A percentile compares a stretch with the other conserved stretches of the same genome.
Conservation (phyloP, 306 rosid species). For the Gleditsia sinensis region DNA sequence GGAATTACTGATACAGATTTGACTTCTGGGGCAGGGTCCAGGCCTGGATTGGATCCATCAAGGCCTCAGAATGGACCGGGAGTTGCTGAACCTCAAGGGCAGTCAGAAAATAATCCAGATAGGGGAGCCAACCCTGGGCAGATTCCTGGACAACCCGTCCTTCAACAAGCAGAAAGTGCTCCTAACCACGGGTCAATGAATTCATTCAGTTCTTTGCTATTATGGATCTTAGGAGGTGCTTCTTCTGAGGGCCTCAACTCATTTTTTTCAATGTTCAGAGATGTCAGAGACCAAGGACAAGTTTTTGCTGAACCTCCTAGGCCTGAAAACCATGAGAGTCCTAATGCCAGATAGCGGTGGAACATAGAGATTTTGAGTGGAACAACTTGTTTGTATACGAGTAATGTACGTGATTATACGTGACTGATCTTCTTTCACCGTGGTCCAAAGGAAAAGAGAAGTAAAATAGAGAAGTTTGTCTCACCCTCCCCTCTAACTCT, state of each 20-base stretch:
- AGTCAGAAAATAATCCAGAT: conserved; percentile 50
- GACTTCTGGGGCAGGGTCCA: conserved; percentile 53
- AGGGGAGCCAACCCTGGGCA: conserved; percentile 51
- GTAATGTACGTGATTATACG: conserved; percentile 30
- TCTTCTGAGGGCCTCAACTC: conserved; percentile 90
- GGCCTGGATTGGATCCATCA: conserved; percentile 58
- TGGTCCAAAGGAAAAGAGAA: conserved; percentile 21
- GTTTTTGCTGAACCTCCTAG: conserved; percentile 60
- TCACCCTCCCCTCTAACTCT: neutral
- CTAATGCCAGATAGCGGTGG: conserved; percentile 34
- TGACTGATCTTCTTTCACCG: conserved; percentile 15
- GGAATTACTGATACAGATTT: conserved; percentile 45
- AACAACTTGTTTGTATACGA: conserved; percentile 23
- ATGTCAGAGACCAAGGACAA: conserved; percentile 82
- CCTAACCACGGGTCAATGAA: conserved; percentile 74
- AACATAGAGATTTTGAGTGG: neutral
- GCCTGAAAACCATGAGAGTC: conserved; percentile 37
- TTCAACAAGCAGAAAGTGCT: conserved; percentile 64
- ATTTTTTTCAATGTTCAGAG: conserved; percentile 87
- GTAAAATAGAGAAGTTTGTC: neutral
- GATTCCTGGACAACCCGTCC: conserved; percentile 55
- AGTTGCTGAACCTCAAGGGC: conserved; percentile 45
- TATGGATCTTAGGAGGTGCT: conserved; percentile 94
- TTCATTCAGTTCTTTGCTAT: conserved; percentile 80
- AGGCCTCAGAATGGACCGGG: conserved; percentile 49